Evolutionary conservation across 345 rosid genomes (phyloP), one percentile per base, ranked within the genome.

Genomic region (Linum usitatissimum): DNA sequence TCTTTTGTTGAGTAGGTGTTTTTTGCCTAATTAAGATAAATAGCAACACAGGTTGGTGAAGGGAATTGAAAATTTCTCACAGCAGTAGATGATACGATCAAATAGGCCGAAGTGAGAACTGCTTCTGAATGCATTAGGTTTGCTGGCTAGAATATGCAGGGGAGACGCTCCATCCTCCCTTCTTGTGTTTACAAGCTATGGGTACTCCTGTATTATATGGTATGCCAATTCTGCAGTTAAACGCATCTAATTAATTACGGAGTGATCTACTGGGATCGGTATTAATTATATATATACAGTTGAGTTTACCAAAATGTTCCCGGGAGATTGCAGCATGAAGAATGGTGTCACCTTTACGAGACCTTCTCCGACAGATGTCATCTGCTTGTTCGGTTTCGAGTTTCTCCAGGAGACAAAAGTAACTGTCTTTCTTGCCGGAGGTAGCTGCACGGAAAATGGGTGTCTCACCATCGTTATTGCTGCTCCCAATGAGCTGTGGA

Each of bases 311-410:
- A 3, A 59, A 63, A 55, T 55, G 53, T 48, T 71, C 76, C 4
- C 64, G 66, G 18, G 31, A 17, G 9, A 76, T 62, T 65, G 76
- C 76, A 28, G 62, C 62, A 6, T 68, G 79, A 63, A 76, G 79
- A 62, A 76, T 63, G 54, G 71, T 71, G 5, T 71, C 61, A 20
- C 73, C 76, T 5, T 5, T 23, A 6, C 53, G 59, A 0, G 3
- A 57, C n/a, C 34, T 21, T 45, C 49, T 0, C 45, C 7, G 60
- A 39, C 38, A 51, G 12, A 2, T 42, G 12, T 42, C 49, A 14
- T 42, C 49, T 2, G 49, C 49, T 42, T 42, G 3, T 14, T 42
- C 12, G 12, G 6, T 42, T 2, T 15, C 1, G 1, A 62, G 1
- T 9, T 0, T 3, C 7, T 5, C 5, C 2, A 9, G 8, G 3